phyloP scores from a whole-genome alignment of 345 rosid species.

The Gynandropsis gynandra region DNA sequence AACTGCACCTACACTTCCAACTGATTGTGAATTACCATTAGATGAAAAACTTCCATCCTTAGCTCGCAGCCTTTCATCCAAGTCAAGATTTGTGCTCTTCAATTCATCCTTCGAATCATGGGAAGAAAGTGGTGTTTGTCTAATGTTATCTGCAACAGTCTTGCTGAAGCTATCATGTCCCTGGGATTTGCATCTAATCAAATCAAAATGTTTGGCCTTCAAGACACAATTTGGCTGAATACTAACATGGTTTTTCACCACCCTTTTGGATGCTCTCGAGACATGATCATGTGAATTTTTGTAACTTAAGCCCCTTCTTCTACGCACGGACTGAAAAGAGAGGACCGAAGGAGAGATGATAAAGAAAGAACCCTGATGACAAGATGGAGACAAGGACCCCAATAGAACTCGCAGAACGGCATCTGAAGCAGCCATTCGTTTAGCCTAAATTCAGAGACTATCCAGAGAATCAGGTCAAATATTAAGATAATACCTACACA shows the following conservation, averaged over 20 bases:
- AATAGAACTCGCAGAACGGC: slow-evolving; percentile 33
- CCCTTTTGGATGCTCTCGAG: slow-evolving; percentile 15
- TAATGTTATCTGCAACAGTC: slow-evolving; percentile 30
- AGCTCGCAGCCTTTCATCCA: slow-evolving; percentile 26
- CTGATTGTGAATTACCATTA: slow-evolving; percentile 27
- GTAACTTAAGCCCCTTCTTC: slow-evolving; percentile 18
- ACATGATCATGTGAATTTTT: slow-evolving; percentile 11
- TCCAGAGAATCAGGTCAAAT: neutral
- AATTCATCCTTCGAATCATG: slow-evolving; percentile 26
- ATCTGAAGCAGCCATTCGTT: slow-evolving; percentile 37
- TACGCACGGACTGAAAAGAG: slow-evolving; percentile 21
- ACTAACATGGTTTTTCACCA: slow-evolving; percentile 12
- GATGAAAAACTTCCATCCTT: slow-evolving; percentile 28
- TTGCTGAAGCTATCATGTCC: slow-evolving; percentile 35
- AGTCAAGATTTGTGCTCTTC: slow-evolving; percentile 27
- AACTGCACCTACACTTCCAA: slow-evolving; percentile 17
- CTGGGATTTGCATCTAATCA: slow-evolving; percentile 46
- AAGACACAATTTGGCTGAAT: slow-evolving; percentile 7
- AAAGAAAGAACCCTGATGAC: slow-evolving; percentile 19
- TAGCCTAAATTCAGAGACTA: neutral
- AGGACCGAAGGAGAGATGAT: slow-evolving; percentile 20
- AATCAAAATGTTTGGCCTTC: slow-evolving; percentile 19
- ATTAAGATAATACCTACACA: slow-evolving; percentile 11
- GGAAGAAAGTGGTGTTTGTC: slow-evolving; percentile 26
- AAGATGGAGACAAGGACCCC: slow-evolving; percentile 21